Evolutionary conservation across 345 rosid species (phyloP), one percentile per base, ranked within the genome.

Genomic region (Gossypium arboreum): DNA sequence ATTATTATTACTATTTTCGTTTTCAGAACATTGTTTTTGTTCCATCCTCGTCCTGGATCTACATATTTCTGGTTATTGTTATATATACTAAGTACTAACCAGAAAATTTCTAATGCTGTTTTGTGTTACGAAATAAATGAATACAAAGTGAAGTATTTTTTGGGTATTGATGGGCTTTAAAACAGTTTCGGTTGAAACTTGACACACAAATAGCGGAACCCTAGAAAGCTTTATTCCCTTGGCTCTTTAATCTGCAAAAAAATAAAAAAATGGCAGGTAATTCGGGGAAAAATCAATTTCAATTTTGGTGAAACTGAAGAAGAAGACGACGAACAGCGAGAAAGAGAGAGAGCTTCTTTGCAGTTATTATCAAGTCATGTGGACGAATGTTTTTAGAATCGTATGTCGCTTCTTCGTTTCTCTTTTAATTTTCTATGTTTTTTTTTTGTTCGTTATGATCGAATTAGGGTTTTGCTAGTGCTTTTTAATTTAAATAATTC

Each of bases 361-460:
- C 73, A 54, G 75, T 69, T 52, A 59, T 52, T 61, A 39, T 67
- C 22, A 48, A 81, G 86, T 78, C 72, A 92, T 93, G 98, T 93
- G 97, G 98, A 91, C 98, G 25, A 93, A 93, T 76, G 94, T 91
- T 75, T 93, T 93, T 75, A 86, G 83, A 87, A 90, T 93, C 75
- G 98, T 93, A 78, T 72, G 92, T 81, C 12, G 43, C 78, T 74
- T 39, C 2, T 22, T 55, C 66, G 3, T 72, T 66, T 29, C 12
- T 16, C 13, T 18, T 72, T 39, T 18, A n/a, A 39, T 56, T 55
- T 34, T 71, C 62, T 18, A 54, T 2, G 12, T 51, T 34, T 29
- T 52, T 20, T 20, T 12, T 45, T 47, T 2, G 4, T 63, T 6
- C 17, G 4, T 45, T 24, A 8, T 25, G 8, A 52, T 51, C 2